phyloP scores from a whole-genome alignment of 495 filamentous ascomycete genomes.

The Daldinia vernicosa region DNA sequence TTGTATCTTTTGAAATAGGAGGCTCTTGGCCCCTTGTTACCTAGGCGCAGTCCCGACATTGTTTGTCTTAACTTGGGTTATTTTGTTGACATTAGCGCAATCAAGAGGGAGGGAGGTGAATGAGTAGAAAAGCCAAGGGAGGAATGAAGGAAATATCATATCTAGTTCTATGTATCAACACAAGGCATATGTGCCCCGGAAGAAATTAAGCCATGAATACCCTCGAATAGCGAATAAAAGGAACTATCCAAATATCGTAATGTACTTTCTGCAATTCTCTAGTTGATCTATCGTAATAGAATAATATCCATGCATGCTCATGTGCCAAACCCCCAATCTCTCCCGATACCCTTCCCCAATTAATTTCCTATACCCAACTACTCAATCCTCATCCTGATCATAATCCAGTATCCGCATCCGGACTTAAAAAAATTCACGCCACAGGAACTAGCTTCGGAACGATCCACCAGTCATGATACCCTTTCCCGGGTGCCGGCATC shows the following conservation, averaged over 20 bases:
- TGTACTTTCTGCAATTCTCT: not conserved
- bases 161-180: not conserved
- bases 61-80: not conserved
- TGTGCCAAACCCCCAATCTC: not conserved
- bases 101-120: not conserved
- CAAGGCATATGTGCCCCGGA: not conserved
- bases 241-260: not conserved
- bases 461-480: slow-evolving; percentile 81
- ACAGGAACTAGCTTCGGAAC: slow-evolving; percentile 67
- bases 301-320: not conserved
- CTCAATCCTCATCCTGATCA: not conserved
- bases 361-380: not conserved
- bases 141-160: not conserved
- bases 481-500: slow-evolving; percentile 63
- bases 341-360: not conserved
- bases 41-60: not conserved
- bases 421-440: slow-evolving; percentile 2
- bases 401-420: not conserved
- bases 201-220: slow-evolving; percentile 7
- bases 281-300: not conserved
- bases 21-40: not conserved
- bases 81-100: not conserved
- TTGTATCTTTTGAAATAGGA: slow-evolving; percentile 2
- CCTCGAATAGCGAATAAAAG: slow-evolving; percentile 1
- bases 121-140: not conserved